Percentiles rank a stretch among this genome's conserved stretches.
These are phyloP conservation scores for Corynascus novoguineensis DNA, from an alignment of 495 filamentous ascomycete species.

Conservation along the genomic window DNA sequence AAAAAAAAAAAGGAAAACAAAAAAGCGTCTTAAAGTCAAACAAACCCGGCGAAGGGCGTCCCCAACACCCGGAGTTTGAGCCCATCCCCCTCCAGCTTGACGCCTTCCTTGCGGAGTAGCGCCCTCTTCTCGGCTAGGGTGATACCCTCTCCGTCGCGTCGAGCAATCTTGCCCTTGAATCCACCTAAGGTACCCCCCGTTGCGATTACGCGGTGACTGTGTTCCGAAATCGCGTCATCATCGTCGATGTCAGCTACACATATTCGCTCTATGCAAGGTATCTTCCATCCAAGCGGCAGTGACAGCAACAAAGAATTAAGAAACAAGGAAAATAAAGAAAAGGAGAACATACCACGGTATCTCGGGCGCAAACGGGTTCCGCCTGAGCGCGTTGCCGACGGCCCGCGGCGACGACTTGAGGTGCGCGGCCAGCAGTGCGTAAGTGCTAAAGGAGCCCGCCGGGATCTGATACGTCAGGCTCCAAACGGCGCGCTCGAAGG, in stretches of 20 bases:
- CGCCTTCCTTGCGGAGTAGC: conserved; percentile 38
- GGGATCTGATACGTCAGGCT: conserved; percentile 66
- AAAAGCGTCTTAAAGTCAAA: background rate
- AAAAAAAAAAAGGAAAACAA: background rate
- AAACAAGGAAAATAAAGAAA: background rate
- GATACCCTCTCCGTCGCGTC: conserved; percentile 35
- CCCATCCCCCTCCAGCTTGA: conserved; percentile 34
- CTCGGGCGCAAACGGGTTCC: conserved; percentile 62
- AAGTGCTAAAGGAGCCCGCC: conserved; percentile 62
- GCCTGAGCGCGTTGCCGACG: conserved; percentile 70
- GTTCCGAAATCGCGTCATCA: background rate
- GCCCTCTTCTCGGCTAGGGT: conserved; percentile 41
- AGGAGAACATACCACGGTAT: conserved; percentile 41
- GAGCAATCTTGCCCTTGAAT: conserved; percentile 43
- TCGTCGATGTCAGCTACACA: background rate
- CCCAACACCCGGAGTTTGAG: conserved; percentile 33
- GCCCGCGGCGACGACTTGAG: conserved; percentile 69
- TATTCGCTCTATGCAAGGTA: too few relatives aligned
- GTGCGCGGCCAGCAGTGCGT: conserved; percentile 61
- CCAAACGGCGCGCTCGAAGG: conserved; percentile 56
- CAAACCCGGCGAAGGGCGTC: conserved; percentile 40
- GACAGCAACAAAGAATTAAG: background rate
- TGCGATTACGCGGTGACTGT: conserved; percentile 44
- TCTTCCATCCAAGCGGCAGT: too few relatives aligned
- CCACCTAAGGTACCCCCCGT: conserved; percentile 44